Evolutionary conservation across 345 rosid genomes (phyloP), one percentile per base, ranked within the genome.

Genomic region (Salix dunnii): DNA sequence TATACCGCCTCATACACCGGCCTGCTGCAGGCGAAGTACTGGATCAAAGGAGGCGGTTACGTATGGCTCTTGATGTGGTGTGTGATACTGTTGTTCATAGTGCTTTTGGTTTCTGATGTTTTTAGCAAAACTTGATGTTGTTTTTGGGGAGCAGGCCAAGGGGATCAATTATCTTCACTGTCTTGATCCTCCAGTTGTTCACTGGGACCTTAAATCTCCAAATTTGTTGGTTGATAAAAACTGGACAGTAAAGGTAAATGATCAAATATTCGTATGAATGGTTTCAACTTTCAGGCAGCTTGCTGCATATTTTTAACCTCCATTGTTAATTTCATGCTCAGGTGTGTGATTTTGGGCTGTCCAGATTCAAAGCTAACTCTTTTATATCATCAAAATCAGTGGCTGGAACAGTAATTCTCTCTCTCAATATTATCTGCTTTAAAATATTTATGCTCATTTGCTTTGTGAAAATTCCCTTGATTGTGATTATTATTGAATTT

Each of bases 161-260:
- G 99, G 99, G 38, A 82, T 95, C 81, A 95, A 95, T 84, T 95
- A 95, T 87, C 91, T 95, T 74, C 99, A 93, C 79, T 87, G 96
- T 85, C 91, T 95, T 53, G 87, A 76, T 65, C 99, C 99, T 72
- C 96, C 99, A 30, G 86, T 95, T 49, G 93, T 95, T 79, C 99
- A 95, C 76, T 95, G 99, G 99, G 99, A 95, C 88, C 89, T 95
- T 36, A 95, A 95, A 79, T 85, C 99, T 51, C 99, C 99, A 72
- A 95, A 95, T 88, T 76, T 95, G 74, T 81, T 95, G 89, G 99
- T 93, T 67, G 99, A 95, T 86, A 95, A 88, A 82, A 95, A 93
- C 76, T 95, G 97, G 99, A 90, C 94, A 0, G 94, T 95, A 7
- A 95, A 95, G 97, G 99, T 95, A 85, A 35, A 43, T 23, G 49